A percentile compares a stretch with the other conserved stretches of the same genome.
These are phyloP conservation scores for Centaurea solstitialis DNA, from an alignment of 129 eudicot species.

Conservation along the genomic window DNA sequence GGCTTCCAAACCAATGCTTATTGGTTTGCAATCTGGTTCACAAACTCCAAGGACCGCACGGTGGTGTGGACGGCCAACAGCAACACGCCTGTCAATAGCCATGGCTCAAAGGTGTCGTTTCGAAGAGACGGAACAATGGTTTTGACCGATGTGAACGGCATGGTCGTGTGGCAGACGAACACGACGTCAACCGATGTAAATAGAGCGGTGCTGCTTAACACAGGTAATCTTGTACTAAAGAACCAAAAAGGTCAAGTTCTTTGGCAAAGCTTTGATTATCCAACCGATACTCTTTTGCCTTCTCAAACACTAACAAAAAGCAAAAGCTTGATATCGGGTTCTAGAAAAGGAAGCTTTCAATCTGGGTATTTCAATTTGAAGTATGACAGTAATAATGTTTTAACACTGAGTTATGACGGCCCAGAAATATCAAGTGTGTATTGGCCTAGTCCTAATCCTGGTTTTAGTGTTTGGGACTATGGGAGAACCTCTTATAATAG, in stretches of 20 bases:
- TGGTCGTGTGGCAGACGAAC: slow-evolving; percentile 44
- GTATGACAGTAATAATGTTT: slow-evolving; percentile 40
- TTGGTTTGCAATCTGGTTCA: slow-evolving; percentile 58
- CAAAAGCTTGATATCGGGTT: not conserved
- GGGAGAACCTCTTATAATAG: slow-evolving; percentile 45
- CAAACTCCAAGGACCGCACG: slow-evolving; percentile 43
- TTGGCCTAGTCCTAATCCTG: slow-evolving; percentile 42
- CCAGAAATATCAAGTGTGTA: slow-evolving; percentile 45
- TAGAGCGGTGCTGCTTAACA: slow-evolving; percentile 42
- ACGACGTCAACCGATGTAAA: slow-evolving; percentile 33
- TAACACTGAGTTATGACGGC: slow-evolving; percentile 36
- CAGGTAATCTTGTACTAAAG: slow-evolving; percentile 13
- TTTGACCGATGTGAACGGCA: slow-evolving; percentile 42
- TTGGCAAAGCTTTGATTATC: not conserved
- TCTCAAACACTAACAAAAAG: not conserved
- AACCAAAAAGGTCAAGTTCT: not conserved
- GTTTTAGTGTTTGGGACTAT: not conserved
- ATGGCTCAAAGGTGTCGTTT: slow-evolving; percentile 37
- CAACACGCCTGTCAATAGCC: slow-evolving; percentile 48
- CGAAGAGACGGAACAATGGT: slow-evolving; percentile 38
- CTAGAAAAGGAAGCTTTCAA: slow-evolving; percentile 23
- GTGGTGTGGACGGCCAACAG: slow-evolving; percentile 58
- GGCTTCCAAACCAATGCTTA: slow-evolving; percentile 38
- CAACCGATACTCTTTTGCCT: not conserved
- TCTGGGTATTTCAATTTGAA: slow-evolving; percentile 43